Conservation (phyloP, 257 asterid species). For the Nicotiana otophora region DNA sequence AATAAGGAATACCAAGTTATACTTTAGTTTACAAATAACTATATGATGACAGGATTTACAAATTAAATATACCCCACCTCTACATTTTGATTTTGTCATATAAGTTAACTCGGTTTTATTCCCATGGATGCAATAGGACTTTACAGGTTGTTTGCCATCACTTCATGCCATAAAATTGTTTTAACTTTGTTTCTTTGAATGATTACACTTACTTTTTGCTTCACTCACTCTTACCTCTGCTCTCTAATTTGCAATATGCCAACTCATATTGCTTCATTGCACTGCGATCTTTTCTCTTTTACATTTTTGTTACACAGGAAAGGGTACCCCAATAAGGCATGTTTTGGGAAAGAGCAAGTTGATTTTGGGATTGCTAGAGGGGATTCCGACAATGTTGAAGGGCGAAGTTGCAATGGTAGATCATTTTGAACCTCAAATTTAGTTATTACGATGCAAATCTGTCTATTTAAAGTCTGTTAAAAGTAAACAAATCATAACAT, state of each 20-base stretch:
- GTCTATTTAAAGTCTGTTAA: neutral
- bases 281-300: conserved; percentile 3
- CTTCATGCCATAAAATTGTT: neutral
- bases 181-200: neutral
- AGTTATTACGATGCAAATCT: neutral
- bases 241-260: neutral
- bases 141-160: neutral
- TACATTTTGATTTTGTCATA: neutral
- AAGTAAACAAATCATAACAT: neutral
- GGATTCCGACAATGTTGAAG: conserved; percentile 78
- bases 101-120: neutral
- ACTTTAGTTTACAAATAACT: neutral
- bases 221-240: neutral
- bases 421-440: neutral
- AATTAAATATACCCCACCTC: neutral
- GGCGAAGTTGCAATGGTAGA: conserved; percentile 93
- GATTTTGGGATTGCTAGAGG: conserved; percentile 84
- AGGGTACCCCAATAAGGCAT: conserved; percentile 65
- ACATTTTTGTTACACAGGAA: conserved; percentile 41
- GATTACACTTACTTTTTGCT: neutral
- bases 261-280: neutral
- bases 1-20: neutral
- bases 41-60: neutral
- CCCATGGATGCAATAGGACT: neutral
- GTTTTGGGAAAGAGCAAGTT: conserved; percentile 92